Base-by-base conservation (phyloP, 169 alveolate genomes). In the Eimeria falciformis region DNA sequence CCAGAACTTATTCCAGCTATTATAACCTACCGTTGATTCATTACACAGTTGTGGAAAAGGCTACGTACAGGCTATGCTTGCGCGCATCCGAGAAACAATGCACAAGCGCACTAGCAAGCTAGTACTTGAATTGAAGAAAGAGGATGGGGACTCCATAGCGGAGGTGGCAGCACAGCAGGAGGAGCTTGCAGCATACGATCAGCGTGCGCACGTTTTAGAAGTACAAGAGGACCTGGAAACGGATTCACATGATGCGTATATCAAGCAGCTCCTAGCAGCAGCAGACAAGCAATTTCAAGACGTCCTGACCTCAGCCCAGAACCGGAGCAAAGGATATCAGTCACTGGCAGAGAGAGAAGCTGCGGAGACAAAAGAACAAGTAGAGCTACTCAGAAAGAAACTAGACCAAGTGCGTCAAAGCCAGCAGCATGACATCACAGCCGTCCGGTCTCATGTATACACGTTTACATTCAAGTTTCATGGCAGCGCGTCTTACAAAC, bases 271-370 rank as follows among this genome's bases (percentile, higher is more conserved):
- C 7, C 2, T 78, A 14, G 55, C 88, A 25, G 88, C 47, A 78
- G 88, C 88, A 40, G 88, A 78, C 88, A 78, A 78, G 53, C 46
- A 78, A 18, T 78, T 78, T 78, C 88, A 50, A 50, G 17, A 53
- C 33, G 29, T 71, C 14, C 25, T 78, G 73, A 58, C 71, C 37
- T n/a, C 88, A 53, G 62, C 88, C 53, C 88, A 50, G 17, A 23
- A 43, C 14, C 14, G 71, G 50, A 78, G 71, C 73, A 78, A 47
- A 40, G 88, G 53, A 5, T 78, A 50, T 9, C 46, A 53, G 25
- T 68, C 73, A n/a, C 25, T 53, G 53, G 14, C 88, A 14, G 9
- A 14, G 0, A 78, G 62, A 53, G 88, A 78, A 18, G 69, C 88
- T 2, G 73, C 46, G 73, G 88, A 78, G 47, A 78, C 53, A 12